Conservation (phyloP, 495 filamentous ascomycete genomes). For the Xylaria venustula region DNA sequence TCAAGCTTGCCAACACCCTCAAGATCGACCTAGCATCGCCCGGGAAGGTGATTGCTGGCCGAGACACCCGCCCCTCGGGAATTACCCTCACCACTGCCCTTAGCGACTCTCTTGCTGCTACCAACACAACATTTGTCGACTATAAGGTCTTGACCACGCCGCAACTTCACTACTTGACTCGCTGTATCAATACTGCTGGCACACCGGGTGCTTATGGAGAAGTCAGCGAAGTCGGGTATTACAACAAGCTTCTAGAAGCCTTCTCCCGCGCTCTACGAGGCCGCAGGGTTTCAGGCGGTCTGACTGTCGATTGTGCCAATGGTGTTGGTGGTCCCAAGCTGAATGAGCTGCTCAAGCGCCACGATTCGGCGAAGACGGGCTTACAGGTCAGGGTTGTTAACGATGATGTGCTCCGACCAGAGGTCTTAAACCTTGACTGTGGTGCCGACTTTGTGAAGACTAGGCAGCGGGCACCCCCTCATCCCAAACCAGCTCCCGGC, state of each 20-base stretch:
- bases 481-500: slow-evolving; percentile 68
- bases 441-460: slow-evolving; percentile 98
- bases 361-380: slow-evolving; percentile 63
- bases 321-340: slow-evolving; percentile 95
- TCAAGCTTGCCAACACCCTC: slow-evolving; percentile 65
- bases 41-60: slow-evolving; percentile 81
- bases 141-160: slow-evolving; percentile 89
- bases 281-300: slow-evolving; percentile 62
- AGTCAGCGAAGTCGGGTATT: slow-evolving; percentile 86
- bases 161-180: slow-evolving; percentile 93
- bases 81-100: slow-evolving; percentile 76
- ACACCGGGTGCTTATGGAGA: slow-evolving; percentile 82
- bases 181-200: slow-evolving; percentile 87
- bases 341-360: slow-evolving; percentile 77
- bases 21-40: slow-evolving; percentile 69
- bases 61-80: slow-evolving; percentile 91
- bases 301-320: slow-evolving; percentile 95
- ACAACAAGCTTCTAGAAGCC: slow-evolving; percentile 80
- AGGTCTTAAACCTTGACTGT: slow-evolving; percentile 85
- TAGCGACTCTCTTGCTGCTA: slow-evolving; percentile 71
- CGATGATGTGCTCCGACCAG: slow-evolving; percentile 84
- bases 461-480: slow-evolving; percentile 84
- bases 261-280: slow-evolving; percentile 79
- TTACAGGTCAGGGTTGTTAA: slow-evolving; percentile 86
- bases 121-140: slow-evolving; percentile 70